Conservation (phyloP, 2,329 filamentous ascomycete genomes). For the Xylaria polymorpha region DNA sequence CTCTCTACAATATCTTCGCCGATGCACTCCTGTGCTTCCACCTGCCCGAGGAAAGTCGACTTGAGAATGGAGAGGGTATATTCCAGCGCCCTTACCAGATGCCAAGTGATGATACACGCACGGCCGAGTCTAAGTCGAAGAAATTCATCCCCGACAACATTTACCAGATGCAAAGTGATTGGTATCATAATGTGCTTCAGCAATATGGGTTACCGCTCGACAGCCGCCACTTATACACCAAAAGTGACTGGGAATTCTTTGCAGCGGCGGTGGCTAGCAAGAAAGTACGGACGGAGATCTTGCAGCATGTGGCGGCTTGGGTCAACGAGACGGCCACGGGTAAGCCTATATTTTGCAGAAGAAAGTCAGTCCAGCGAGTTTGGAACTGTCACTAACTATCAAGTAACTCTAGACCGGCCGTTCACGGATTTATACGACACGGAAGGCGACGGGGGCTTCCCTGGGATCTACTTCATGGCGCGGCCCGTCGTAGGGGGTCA, state of each 20-base stretch:
- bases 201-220: constrained; percentile 86
- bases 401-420: constrained; percentile 66
- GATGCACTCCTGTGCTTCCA: constrained; percentile 85
- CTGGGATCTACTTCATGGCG: constrained; percentile 80
- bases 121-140: constrained; percentile 42
- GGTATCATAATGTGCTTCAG: constrained; percentile 83
- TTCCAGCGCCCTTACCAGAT: constrained; percentile 42
- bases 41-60: constrained; percentile 49
- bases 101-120: constrained; percentile 30
- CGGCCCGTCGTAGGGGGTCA: constrained; percentile 86
- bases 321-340: constrained; percentile 82
- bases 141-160: constrained; percentile 78
- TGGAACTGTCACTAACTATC: constrained; percentile 20
- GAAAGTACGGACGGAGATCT: constrained; percentile 74
- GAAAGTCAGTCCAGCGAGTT: no score
- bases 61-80: constrained; percentile 40
- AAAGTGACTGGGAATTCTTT: constrained; percentile 93
- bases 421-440: constrained; percentile 87
- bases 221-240: constrained; percentile 83
- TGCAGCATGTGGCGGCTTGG: constrained; percentile 81
- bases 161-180: constrained; percentile 82
- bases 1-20: constrained; percentile 81
- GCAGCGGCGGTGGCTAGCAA: constrained; percentile 81
- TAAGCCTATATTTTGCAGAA: constrained; percentile 47
- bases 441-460: constrained; percentile 79